Conservation (phyloP, 495 filamentous ascomycete species). For the Mytilinidion resinicola region DNA sequence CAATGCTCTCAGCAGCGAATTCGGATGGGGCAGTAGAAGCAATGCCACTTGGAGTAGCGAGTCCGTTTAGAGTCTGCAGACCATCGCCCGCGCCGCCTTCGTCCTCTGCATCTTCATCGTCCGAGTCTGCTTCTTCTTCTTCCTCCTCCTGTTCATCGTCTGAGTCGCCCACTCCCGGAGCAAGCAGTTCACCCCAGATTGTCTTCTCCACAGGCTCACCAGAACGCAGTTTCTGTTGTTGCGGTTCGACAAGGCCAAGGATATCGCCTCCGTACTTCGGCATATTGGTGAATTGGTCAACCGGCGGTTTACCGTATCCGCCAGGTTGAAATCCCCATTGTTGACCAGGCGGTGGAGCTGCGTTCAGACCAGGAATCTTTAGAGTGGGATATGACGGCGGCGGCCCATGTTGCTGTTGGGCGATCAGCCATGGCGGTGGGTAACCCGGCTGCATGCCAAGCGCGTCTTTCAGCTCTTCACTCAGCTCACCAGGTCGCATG, state of each 20-base stretch:
- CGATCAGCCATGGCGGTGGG: slow-evolving; percentile 94
- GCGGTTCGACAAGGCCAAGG: slow-evolving; percentile 72
- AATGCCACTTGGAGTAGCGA: slow-evolving; percentile 73
- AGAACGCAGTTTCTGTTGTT: slow-evolving; percentile 49
- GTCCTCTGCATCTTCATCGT: slow-evolving; percentile 45
- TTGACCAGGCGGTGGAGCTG: slow-evolving; percentile 89
- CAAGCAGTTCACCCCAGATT: slow-evolving; percentile 90
- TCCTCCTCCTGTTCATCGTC: slow-evolving; percentile 66
- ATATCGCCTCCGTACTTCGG: slow-evolving; percentile 92
- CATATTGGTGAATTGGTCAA: slow-evolving; percentile 75
- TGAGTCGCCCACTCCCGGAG: slow-evolving; percentile 68
- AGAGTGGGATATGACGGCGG: slow-evolving; percentile 89
- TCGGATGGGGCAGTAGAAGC: slow-evolving; percentile 74
- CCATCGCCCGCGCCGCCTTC: slow-evolving; percentile 51
- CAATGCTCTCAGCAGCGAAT: slow-evolving; percentile 64
- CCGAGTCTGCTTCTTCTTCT: slow-evolving; percentile 53
- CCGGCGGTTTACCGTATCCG: slow-evolving; percentile 90
- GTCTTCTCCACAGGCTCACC: slow-evolving; percentile 83
- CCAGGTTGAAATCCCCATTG: slow-evolving; percentile 94
- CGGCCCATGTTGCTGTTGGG: slow-evolving; percentile 87
- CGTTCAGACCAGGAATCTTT: slow-evolving; percentile 90
- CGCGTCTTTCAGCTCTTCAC: slow-evolving; percentile 84
- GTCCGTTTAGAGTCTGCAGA: slow-evolving; percentile 64
- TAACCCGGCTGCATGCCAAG: slow-evolving; percentile 90
- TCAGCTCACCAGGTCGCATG: slow-evolving; percentile 82